A percentile compares a stretch with the other conserved stretches of the same genome.
phyloP scores from a whole-genome alignment of 1,284 basidiomycete species.

The Pisolithus thermaeus region DNA sequence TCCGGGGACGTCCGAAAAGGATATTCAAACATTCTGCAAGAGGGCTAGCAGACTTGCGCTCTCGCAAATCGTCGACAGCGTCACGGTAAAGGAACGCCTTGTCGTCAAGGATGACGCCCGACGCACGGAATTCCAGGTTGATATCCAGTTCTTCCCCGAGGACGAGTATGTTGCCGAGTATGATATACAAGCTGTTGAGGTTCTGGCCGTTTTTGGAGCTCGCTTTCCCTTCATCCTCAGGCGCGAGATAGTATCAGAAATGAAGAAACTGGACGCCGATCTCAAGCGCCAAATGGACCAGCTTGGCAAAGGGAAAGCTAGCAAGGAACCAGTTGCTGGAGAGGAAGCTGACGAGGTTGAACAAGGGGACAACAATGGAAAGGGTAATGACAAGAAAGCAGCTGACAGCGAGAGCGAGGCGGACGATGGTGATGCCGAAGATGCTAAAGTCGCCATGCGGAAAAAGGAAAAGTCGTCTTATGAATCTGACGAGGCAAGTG shows the following conservation, averaged over 20 bases:
- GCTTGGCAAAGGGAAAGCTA: constrained; percentile 74
- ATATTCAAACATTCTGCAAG: constrained; percentile 84
- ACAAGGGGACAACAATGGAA: constrained; percentile 33
- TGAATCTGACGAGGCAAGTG: constrained; percentile 57
- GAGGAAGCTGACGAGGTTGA: constrained; percentile 43
- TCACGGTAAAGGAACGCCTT: constrained; percentile 79
- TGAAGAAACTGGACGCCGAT: constrained; percentile 83
- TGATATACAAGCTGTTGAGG: constrained; percentile 68
- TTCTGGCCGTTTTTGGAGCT: constrained; percentile 69
- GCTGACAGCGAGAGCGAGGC: constrained; percentile 58
- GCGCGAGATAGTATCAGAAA: constrained; percentile 82
- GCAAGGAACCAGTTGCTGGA: constrained; percentile 43
- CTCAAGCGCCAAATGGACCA: constrained; percentile 75
- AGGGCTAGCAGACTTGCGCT: constrained; percentile 82
- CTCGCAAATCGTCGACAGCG: constrained; percentile 85
- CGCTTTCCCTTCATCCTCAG: constrained; percentile 83
- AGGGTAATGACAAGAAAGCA: constrained; percentile 21
- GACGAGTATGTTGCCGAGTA: constrained; percentile 87
- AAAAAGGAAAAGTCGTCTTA: constrained; percentile 70
- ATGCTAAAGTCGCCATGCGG: constrained; percentile 63
- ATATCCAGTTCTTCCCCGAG: constrained; percentile 83
- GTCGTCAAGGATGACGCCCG: constrained; percentile 64
- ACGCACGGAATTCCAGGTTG: constrained; percentile 78
- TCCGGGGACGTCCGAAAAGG: constrained; percentile 44
- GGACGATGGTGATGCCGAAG: constrained; percentile 77